A percentile compares a stretch with the other conserved stretches of the same genome.
Evolutionary conservation across 169 alveolate species (phyloP).

Genomic region (Plasmodium malariae): DNA sequence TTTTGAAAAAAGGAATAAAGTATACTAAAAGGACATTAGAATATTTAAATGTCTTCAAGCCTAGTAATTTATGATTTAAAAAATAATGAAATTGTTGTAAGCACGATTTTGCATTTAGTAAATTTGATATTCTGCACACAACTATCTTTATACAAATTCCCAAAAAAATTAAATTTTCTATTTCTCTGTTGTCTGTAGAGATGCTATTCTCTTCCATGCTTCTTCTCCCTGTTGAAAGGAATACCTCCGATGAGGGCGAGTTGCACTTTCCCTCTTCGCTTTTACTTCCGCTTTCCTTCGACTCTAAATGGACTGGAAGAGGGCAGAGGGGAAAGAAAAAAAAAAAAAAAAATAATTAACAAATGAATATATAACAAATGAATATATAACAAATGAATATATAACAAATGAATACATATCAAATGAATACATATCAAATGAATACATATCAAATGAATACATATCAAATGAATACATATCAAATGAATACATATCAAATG

Average conservation of each 20-base stretch:
- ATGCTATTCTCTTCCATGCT: neutral
- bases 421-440: too few species aligned
- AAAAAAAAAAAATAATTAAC: neutral
- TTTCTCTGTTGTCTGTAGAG: slow-evolving; percentile 1
- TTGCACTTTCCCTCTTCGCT: neutral
- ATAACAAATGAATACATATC: too few species aligned
- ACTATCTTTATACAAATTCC: slow-evolving; percentile 70
- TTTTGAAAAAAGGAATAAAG: slow-evolving; percentile 66
- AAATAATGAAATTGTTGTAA: slow-evolving; percentile 57
- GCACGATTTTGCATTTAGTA: slow-evolving; percentile 50
- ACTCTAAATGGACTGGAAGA: neutral
- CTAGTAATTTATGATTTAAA: slow-evolving; percentile 26
- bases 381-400: too few species aligned
- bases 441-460: too few species aligned
- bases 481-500: too few species aligned
- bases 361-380: too few species aligned
- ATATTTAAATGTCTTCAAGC: slow-evolving; percentile 39
- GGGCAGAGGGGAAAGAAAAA: neutral
- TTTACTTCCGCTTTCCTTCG: neutral
- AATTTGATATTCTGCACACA: slow-evolving; percentile 36
- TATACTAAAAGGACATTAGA: slow-evolving; percentile 36
- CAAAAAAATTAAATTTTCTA: slow-evolving; percentile 26
- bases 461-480: too few species aligned
- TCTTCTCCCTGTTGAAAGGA: neutral
- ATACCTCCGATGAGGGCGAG: neutral